phyloP scores from a whole-genome alignment of 306 rosid species.

The Acacia melanoxylon region DNA sequence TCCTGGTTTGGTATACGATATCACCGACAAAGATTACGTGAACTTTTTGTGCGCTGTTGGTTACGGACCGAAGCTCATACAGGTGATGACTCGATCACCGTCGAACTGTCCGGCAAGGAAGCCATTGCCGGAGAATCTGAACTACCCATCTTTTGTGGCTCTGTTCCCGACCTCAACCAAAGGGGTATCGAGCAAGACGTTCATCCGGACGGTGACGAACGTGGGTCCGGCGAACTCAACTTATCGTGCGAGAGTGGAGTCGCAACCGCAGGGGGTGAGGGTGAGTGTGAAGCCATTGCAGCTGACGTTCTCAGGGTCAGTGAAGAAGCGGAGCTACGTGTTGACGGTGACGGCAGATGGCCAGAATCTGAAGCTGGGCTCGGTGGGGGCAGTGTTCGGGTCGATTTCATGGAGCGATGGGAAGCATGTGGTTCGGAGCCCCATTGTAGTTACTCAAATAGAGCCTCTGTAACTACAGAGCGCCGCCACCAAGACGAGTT shows the following conservation, averaged over 20 bases:
- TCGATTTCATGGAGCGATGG: conserved; percentile 64
- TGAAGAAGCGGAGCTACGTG: conserved; percentile 52
- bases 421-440: conserved; percentile 69
- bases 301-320: conserved; percentile 45
- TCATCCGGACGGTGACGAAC: conserved; percentile 59
- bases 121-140: conserved; percentile 59
- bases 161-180: conserved; percentile 39
- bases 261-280: conserved; percentile 51
- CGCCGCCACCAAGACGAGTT: background rate
- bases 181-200: conserved; percentile 44
- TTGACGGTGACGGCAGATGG: conserved; percentile 51
- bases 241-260: conserved; percentile 46
- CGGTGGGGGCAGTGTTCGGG: conserved; percentile 63
- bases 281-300: conserved; percentile 57
- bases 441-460: conserved; percentile 57
- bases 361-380: conserved; percentile 43
- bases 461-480: conserved; percentile 35
- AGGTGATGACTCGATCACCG: conserved; percentile 52
- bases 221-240: conserved; percentile 54
- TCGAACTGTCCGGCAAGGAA: conserved; percentile 48
- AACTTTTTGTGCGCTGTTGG: conserved; percentile 50
- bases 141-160: conserved; percentile 62
- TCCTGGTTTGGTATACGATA: conserved; percentile 69
- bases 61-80: conserved; percentile 57
- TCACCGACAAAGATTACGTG: conserved; percentile 52